Percentiles rank a stretch among this genome's conserved stretches.
Conservation (phyloP, 2,329 filamentous ascomycete genomes). For the Paraphoma sp. region DNA sequence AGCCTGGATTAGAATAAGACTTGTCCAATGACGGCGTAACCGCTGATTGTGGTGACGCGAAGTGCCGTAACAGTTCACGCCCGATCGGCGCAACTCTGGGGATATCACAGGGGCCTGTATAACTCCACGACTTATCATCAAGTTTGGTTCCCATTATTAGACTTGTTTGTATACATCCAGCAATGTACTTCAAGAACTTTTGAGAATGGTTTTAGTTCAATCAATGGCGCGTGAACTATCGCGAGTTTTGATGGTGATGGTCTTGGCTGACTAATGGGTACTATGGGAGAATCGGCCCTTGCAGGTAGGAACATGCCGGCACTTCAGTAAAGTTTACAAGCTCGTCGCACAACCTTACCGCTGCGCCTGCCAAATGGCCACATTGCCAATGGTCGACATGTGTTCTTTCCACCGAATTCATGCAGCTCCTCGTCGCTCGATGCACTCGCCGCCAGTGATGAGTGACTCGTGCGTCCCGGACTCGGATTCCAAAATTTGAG, state of each 20-base stretch:
- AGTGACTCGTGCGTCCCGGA: constrained; percentile 1
- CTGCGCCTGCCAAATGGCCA: constrained; percentile 15
- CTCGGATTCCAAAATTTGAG: constrained; percentile 10
- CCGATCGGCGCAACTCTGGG: no score
- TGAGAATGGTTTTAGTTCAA: no score
- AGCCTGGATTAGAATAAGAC: no score
- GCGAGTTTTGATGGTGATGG: neutral
- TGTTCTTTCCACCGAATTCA: constrained; percentile 1
- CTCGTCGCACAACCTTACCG: constrained; percentile 2
- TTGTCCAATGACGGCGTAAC: no score
- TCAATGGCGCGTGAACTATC: no score
- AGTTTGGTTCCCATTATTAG: no score
- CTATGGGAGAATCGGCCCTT: neutral
- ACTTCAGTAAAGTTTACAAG: neutral
- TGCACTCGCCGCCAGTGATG: constrained; percentile 13
- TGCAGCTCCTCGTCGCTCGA: neutral
- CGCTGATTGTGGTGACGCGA: no score
- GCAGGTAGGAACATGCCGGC: neutral
- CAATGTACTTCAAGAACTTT: no score
- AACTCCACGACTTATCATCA: no score
- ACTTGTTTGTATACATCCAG: no score
- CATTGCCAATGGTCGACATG: constrained; percentile 10
- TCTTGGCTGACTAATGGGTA: neutral
- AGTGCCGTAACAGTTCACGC: no score
- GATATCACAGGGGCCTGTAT: no score